Conservation (phyloP, 805 yeast species). For the Nakazawaea wickerhamii region DNA sequence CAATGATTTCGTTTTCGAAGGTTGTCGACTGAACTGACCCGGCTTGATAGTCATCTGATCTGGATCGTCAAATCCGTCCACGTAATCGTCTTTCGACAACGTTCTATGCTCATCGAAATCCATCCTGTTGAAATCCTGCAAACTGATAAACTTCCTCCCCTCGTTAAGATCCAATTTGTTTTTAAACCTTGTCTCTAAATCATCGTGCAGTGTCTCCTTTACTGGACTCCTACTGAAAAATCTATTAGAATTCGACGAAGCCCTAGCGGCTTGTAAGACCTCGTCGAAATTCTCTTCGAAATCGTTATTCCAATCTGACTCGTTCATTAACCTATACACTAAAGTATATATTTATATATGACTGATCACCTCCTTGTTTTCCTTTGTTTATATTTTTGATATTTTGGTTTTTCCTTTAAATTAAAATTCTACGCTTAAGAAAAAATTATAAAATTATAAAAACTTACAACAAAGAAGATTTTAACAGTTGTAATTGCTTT, state of each 20-base stretch:
- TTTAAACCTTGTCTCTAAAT: not conserved
- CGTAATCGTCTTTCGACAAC: not conserved
- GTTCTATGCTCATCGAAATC: not conserved
- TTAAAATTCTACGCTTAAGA: not conserved
- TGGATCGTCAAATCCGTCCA: slow-evolving; percentile 1
- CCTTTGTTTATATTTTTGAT: not conserved
- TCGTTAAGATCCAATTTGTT: not conserved
- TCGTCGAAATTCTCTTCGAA: slow-evolving; percentile 12
- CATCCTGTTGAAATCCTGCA: slow-evolving; percentile 6
- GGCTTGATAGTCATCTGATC: slow-evolving; percentile 3
- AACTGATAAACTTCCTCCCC: slow-evolving; percentile 1
- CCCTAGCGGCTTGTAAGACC: slow-evolving; percentile 9
- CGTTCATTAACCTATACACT: slow-evolving; percentile 9
- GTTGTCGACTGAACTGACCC: not conserved
- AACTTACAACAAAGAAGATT: not conserved
- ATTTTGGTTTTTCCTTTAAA: not conserved
- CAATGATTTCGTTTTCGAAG: slow-evolving; percentile 2
- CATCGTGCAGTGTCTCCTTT: slow-evolving; percentile 1
- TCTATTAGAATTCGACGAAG: not conserved
- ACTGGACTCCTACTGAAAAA: slow-evolving; percentile 11
- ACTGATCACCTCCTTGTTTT: not conserved
- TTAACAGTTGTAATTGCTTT: slow-evolving; percentile 52
- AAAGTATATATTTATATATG: not conserved
- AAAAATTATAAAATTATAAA: not conserved
- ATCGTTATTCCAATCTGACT: slow-evolving; percentile 12